Evolutionary conservation across 192 early-diverging fungal species (phyloP), one percentile per base, ranked within the genome.

Genomic region (Coemansia sp.): DNA sequence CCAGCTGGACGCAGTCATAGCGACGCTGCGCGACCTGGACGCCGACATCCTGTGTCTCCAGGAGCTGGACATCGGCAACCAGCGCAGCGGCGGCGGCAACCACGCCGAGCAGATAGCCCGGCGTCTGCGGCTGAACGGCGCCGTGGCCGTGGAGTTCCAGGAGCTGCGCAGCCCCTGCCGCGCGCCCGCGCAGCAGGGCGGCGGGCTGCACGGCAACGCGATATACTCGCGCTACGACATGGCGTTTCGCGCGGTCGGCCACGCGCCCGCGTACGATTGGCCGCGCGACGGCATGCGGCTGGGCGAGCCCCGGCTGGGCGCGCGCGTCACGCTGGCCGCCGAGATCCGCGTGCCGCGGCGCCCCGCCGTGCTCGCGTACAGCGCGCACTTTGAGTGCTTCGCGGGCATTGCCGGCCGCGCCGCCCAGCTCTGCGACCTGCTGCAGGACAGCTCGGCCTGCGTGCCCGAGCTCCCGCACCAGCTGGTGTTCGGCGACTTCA

Each of bases 171-270:
- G 81, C 38, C 78, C 84, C 3, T 62, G 72, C 2, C 68, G 89
- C 32, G 61, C 50, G 5, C 54, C 68, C 40, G 52, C 61, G 4
- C 82, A 87, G 55, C 84, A 87, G 66, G 89, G 89, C 31, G 89
- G 89, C 12, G 89, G 89, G 2, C 58, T 89, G 8, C 89, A 91
- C 55, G 89, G 86, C 11, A 91, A 91, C 57, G 89, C 87, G 1
- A 83, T 91, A 12, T 75, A 83, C 40, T 82, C 85, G 1, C 82
- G 75, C 50, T 81, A 81, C 67, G 81, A 83, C 40, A 68, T 91
- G 63, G 51, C 57, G 2, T 80, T 83, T 42, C 64, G 84, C 11
- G 80, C 82, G 6, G 31, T 91, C 31, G 77, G 83, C 41, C 89
- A 89, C 69, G 60, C 74, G 21, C 75, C 86, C 61, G 78, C 84